phyloP scores from a whole-genome alignment of 2,329 filamentous ascomycete genomes.

The Alternaria ethzedia region DNA sequence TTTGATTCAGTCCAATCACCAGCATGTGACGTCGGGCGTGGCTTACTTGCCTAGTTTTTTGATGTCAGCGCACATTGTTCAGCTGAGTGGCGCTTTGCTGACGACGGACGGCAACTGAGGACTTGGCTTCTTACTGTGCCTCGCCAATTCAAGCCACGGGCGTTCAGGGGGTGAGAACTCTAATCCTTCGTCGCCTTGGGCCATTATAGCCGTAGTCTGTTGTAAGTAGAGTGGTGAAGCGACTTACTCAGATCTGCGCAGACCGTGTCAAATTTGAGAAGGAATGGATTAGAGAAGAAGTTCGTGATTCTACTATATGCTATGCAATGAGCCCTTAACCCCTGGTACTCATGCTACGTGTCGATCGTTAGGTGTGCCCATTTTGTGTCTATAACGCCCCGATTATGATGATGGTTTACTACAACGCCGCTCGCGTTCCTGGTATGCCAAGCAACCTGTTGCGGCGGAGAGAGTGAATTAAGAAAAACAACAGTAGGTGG shows the following conservation, averaged over 20 bases:
- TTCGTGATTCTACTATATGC: conserved; percentile 9
- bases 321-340: conserved; percentile 3
- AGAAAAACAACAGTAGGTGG: conserved; percentile 3
- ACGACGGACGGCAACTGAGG: not conserved
- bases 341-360: conserved; percentile 4
- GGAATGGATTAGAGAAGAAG: not conserved
- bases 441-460: conserved; percentile 9
- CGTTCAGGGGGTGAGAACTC: not conserved
- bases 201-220: not conserved
- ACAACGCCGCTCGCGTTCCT: conserved; percentile 11
- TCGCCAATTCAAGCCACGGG: not conserved
- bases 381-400: conserved; percentile 13
- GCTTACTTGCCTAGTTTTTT: not conserved
- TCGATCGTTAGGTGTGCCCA: conserved; percentile 12
- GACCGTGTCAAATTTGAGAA: not conserved
- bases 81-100: not conserved
- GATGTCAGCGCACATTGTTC: not conserved
- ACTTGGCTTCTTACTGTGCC: not conserved
- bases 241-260: not conserved
- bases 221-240: not conserved
- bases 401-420: conserved; percentile 11
- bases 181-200: not conserved
- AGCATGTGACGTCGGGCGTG: not conserved
- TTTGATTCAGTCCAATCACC: not conserved
- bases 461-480: conserved; percentile 1